phyloP scores from a whole-genome alignment of 139 green algal species.

The Coelastrella sp. region DNA sequence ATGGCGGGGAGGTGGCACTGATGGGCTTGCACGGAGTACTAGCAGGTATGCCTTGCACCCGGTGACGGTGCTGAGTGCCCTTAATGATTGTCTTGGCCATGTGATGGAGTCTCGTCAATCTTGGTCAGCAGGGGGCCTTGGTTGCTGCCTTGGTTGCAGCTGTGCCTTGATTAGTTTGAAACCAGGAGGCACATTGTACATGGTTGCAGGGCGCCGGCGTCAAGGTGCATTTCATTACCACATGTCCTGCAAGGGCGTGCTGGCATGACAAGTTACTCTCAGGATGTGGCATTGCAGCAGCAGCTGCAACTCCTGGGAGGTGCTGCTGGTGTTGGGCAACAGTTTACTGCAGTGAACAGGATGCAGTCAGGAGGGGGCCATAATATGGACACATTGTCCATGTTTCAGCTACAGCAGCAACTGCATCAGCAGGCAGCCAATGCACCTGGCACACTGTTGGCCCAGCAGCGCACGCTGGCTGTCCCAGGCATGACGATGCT shows the following conservation, averaged over 20 bases:
- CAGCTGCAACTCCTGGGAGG: constrained; percentile 40
- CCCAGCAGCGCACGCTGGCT: background rate
- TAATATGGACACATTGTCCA: background rate
- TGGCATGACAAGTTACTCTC: constrained; percentile 33
- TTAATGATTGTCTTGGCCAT: no score
- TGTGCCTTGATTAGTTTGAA: no score
- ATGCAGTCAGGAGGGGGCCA: background rate
- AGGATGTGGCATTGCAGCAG: constrained; percentile 40
- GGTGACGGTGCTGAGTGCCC: no score
- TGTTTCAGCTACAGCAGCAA: constrained; percentile 43
- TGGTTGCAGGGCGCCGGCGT: constrained; percentile 21
- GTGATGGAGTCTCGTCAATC: no score
- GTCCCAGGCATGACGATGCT: background rate
- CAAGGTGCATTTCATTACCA: constrained; percentile 25
- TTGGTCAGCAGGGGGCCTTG: background rate
- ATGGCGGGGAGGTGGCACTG: constrained; percentile 6
- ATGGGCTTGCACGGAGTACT: constrained; percentile 5
- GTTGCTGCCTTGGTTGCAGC: background rate
- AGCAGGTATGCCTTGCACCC: background rate
- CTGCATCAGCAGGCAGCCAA: background rate
- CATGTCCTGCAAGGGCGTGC: constrained; percentile 39
- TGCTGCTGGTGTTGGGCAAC: background rate
- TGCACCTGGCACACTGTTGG: background rate
- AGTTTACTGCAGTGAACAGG: background rate
- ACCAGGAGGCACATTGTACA: background rate